Conservation (phyloP, 106 monocot genomes). For the Cymbidium sinense region DNA sequence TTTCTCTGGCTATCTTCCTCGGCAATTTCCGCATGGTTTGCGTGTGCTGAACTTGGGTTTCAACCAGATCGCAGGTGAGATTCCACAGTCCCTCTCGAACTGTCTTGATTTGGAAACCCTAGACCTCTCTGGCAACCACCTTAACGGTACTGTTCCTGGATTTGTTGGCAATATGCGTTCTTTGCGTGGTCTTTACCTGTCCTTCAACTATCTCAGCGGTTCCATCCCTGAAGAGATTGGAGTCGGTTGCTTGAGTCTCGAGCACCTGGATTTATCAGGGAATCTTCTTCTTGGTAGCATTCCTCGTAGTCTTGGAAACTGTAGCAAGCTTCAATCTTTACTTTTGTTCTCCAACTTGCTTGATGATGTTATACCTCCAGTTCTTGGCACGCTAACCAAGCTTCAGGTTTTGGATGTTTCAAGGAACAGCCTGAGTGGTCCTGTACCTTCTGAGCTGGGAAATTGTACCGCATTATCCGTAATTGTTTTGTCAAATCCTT, state of each 20-base stretch:
- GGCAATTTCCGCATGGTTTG: constrained; percentile 26
- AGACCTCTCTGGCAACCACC: constrained; percentile 59
- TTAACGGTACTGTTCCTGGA: constrained; percentile 56
- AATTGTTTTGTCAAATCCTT: constrained; percentile 51
- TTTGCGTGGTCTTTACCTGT: constrained; percentile 27
- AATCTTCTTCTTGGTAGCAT: constrained; percentile 46
- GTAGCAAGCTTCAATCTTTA: constrained; percentile 42
- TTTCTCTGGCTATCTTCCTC: constrained; percentile 41
- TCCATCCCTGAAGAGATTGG: constrained; percentile 43
- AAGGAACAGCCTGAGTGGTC: constrained; percentile 80
- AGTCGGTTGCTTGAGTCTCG: constrained; percentile 28
- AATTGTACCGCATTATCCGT: constrained; percentile 55
- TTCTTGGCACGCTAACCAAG: constrained; percentile 36
- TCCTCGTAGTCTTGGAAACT: constrained; percentile 58
- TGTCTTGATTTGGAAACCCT: constrained; percentile 43
- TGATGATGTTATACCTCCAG: constrained; percentile 60
- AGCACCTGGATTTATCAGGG: constrained; percentile 46
- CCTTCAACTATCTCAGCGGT: constrained; percentile 39
- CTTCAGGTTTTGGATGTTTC: constrained; percentile 59
- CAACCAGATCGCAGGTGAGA: constrained; percentile 48
- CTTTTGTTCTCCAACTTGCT: constrained; percentile 61
- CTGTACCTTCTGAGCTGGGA: constrained; percentile 68
- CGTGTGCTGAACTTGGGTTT: constrained; percentile 41
- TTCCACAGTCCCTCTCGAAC: constrained; percentile 41
- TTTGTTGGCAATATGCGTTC: constrained; percentile 26